Base-by-base conservation (phyloP, 2,329 filamentous ascomycete species). In the Pseudopyricularia cyperi region DNA sequence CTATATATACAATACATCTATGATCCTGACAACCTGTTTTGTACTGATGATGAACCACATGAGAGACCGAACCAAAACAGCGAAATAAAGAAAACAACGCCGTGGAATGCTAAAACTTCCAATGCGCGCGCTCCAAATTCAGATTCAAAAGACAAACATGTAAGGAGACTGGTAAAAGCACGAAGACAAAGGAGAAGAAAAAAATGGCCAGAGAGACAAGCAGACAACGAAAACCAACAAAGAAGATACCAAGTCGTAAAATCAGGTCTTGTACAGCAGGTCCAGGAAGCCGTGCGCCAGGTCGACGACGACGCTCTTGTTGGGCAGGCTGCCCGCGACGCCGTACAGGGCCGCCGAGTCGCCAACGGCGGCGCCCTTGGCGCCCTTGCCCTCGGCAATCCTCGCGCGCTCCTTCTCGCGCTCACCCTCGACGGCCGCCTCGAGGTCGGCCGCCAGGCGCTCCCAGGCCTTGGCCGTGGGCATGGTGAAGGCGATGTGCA, bases 221-320 rank as follows among this genome's bases (percentile, higher is more conserved):
- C 32, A 28, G 7, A 30, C n/a, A 15, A 15, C 7, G 24, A 26
- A 44, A 15, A 24, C 12, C 39, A 15, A 24, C 37, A 26, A 15
- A 26, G 15, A 7, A 44, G 39, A 44, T 22, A 14, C 19, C 24
- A 5, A n/a, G 15, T 6, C 5, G 14, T 4, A 3, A 26, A 15
- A 48, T 70, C 71, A 93, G 55, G 85, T 84, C 74, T 95, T 95
- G 69, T 96, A 96, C 67, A 96, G 65, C 51, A 93, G 84, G 70
- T 97, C 90, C 63, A 97, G 73, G 68, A 97, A 98, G 1, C 89
- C 91, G 58, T 77, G 87, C 2, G 90, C 91, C 63, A 98, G 70
- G 61, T 95, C 88, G 57, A 88, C 87, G 32, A 98, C 89, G 33
- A 98, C 84, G 59, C 86, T 89, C 78, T 97, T 97, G 66, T 98